Conservation (phyloP, 2,329 filamentous ascomycete genomes). For the Xenoacremonium recifei region DNA sequence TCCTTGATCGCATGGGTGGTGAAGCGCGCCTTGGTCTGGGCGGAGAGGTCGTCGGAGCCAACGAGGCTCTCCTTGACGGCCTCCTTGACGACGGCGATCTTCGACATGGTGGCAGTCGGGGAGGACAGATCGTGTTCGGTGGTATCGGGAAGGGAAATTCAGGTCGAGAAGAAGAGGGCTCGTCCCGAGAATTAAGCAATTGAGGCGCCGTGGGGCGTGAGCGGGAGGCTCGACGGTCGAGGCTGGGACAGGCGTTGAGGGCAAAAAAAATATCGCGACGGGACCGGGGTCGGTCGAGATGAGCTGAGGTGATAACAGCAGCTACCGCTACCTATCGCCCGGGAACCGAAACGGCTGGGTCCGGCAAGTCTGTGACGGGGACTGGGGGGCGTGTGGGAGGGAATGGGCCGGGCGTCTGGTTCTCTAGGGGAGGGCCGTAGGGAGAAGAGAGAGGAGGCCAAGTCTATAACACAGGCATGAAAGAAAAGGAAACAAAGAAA, state of each 20-base stretch:
- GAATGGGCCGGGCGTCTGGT: no score
- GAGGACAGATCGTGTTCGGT: no score
- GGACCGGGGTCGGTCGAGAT: background rate
- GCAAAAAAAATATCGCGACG: background rate
- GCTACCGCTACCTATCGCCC: background rate
- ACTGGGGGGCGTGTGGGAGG: no score
- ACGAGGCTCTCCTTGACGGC: slow-evolving; percentile 78
- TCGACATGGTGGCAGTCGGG: slow-evolving; percentile 35
- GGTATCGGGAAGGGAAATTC: background rate
- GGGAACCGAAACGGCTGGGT: slow-evolving; percentile 6
- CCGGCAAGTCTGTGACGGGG: slow-evolving; percentile 19
- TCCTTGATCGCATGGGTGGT: slow-evolving; percentile 74
- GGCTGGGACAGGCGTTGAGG: background rate
- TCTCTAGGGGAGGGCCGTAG: no score
- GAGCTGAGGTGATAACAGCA: slow-evolving; percentile 1
- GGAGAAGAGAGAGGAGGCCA: no score
- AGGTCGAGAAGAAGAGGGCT: slow-evolving; percentile 6
- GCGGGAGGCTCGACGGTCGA: no score
- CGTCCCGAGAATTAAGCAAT: background rate
- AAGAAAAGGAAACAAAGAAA: slow-evolving; percentile 11
- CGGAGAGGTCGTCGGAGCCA: slow-evolving; percentile 61
- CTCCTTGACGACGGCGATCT: slow-evolving; percentile 57
- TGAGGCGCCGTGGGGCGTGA: background rate
- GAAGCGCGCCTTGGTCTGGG: slow-evolving; percentile 75
- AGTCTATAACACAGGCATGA: slow-evolving; percentile 15